Conservation (phyloP, 2,329 filamentous ascomycete species). For the Arthroderma sp. region DNA sequence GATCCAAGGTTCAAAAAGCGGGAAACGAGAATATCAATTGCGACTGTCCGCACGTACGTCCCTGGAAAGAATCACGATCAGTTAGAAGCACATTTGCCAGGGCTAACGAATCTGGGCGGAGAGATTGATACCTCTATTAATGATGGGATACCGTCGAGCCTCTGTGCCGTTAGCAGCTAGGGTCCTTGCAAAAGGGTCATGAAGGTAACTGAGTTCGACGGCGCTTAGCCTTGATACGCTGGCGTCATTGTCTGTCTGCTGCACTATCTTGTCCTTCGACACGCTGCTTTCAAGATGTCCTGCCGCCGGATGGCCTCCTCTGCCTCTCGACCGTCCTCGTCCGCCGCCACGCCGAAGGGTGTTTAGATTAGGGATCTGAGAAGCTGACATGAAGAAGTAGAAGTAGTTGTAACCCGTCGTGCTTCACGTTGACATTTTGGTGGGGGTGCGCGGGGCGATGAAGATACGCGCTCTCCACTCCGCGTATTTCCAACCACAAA, state of each 20-base stretch:
- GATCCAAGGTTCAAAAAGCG: constrained; percentile 48
- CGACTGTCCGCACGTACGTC: constrained; percentile 80
- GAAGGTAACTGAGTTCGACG: constrained; percentile 69
- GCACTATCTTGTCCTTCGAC: constrained; percentile 59
- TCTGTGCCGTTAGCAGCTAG: constrained; percentile 44
- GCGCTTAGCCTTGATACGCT: constrained; percentile 80
- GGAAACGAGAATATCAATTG: constrained; percentile 64
- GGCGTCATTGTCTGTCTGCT: constrained; percentile 84
- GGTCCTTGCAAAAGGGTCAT: constrained; percentile 62
- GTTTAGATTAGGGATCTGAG: constrained; percentile 66
- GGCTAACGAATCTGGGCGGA: constrained; percentile 3
- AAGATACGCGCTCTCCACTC: no score
- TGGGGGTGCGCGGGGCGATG: no score
- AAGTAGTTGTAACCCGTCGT: not conserved
- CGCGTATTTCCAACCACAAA: no score
- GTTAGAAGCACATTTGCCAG: not conserved
- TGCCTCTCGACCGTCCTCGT: constrained; percentile 37
- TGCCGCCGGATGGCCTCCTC: constrained; percentile 21
- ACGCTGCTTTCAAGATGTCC: not conserved
- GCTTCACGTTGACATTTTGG: no score
- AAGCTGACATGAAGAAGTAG: constrained; percentile 46
- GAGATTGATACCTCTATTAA: constrained; percentile 61
- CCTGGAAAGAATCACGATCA: constrained; percentile 37
- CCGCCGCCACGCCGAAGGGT: constrained; percentile 39
- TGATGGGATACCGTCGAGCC: constrained; percentile 67